Conservation (phyloP, 768 basidiomycete genomes). For the Infundibulicybe gibba region DNA sequence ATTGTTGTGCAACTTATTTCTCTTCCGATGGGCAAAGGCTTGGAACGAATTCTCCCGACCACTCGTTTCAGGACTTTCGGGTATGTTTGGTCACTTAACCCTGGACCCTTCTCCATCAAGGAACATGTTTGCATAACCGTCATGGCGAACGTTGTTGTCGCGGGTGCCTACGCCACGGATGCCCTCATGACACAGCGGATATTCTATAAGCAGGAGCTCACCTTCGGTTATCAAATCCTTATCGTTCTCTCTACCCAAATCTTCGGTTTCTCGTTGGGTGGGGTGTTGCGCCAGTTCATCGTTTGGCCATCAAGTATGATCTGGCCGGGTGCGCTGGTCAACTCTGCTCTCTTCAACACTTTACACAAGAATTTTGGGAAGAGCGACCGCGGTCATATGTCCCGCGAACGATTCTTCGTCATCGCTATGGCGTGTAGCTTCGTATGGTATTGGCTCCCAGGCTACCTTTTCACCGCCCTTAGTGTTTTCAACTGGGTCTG, state of each 20-base stretch:
- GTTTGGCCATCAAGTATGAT: constrained; percentile 88
- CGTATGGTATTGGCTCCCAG: constrained; percentile 77
- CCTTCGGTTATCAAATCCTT: constrained; percentile 58
- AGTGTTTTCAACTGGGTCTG: constrained; percentile 89
- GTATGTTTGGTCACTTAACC: constrained; percentile 71
- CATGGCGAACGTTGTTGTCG: constrained; percentile 69
- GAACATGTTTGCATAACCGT: constrained; percentile 84
- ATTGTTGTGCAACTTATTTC: constrained; percentile 73
- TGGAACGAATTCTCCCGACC: constrained; percentile 65
- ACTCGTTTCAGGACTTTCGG: constrained; percentile 66
- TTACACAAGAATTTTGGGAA: constrained; percentile 75
- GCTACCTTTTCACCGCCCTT: constrained; percentile 81
- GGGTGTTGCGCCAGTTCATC: constrained; percentile 74
- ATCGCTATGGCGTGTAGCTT: constrained; percentile 56
- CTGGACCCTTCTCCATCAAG: constrained; percentile 88
- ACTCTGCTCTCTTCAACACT: constrained; percentile 83
- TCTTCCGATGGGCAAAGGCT: constrained; percentile 68
- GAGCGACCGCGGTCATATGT: constrained; percentile 66
- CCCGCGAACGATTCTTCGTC: constrained; percentile 77
- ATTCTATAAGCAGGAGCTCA: constrained; percentile 59
- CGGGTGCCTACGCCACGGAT: constrained; percentile 70
- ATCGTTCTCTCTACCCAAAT: constrained; percentile 61
- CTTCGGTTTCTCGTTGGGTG: constrained; percentile 69
- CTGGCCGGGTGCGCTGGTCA: constrained; percentile 87
- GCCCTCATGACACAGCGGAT: constrained; percentile 61